Evolutionary conservation across 2,329 filamentous ascomycete species (phyloP).

Genomic region (Ceratocystis albifundus): DNA sequence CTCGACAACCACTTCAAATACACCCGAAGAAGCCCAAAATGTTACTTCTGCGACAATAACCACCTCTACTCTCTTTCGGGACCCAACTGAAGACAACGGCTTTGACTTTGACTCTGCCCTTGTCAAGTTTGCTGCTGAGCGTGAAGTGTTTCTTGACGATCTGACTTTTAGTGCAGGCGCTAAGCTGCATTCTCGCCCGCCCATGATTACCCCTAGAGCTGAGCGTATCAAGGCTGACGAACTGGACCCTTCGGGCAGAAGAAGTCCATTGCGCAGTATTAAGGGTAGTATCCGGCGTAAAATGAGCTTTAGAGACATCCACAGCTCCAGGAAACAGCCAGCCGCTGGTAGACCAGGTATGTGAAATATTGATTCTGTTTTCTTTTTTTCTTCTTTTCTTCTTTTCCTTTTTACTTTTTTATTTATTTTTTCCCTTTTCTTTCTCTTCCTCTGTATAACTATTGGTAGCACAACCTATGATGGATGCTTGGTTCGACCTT

Average conservation of each 20-base stretch:
- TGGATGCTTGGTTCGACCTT: too few species aligned
- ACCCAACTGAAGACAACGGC: constrained; percentile 35
- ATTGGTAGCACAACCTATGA: neutral
- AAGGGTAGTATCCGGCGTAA: constrained; percentile 84
- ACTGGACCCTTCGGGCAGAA: constrained; percentile 38
- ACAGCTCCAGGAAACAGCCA: constrained; percentile 79
- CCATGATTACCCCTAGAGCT: constrained; percentile 66
- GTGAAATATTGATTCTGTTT: constrained; percentile 11
- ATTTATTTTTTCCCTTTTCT: neutral
- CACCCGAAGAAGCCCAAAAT: neutral
- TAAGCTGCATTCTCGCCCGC: constrained; percentile 55
- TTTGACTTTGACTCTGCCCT: constrained; percentile 91
- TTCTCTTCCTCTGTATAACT: neutral
- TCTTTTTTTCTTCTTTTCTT: neutral
- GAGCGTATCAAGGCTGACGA: constrained; percentile 75
- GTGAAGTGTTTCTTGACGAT: constrained; percentile 87
- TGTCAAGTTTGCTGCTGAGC: constrained; percentile 87
- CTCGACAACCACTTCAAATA: constrained; percentile 22
- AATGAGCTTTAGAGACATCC: constrained; percentile 90
- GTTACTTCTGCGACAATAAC: constrained; percentile 23
- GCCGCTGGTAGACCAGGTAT: constrained; percentile 61
- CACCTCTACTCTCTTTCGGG: constrained; percentile 32
- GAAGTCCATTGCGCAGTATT: constrained; percentile 48
- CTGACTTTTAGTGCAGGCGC: constrained; percentile 78
- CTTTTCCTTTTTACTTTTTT: too few species aligned